These are phyloP conservation scores for Fusarium kyushuense DNA, from an alignment of 2,329 filamentous ascomycete genomes.

Conservation along the genomic window DNA sequence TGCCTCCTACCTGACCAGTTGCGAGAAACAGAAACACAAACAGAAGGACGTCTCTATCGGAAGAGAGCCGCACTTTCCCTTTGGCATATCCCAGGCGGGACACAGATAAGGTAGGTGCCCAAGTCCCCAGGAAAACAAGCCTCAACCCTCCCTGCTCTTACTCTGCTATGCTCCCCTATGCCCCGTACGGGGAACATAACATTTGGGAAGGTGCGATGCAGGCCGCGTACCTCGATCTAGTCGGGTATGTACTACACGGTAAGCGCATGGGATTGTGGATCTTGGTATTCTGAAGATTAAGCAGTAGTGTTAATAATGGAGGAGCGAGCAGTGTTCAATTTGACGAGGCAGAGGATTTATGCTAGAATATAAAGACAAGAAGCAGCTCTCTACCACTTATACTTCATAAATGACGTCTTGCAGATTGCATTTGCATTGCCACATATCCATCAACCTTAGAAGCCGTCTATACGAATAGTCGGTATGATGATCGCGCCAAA, in stretches of 20 bases:
- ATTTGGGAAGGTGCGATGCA: constrained; percentile 33
- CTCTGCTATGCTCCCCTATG: constrained; percentile 10
- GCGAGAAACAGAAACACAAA: constrained; percentile 26
- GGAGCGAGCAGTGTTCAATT: not conserved
- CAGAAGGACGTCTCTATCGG: constrained; percentile 13
- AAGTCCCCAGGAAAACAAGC: not conserved
- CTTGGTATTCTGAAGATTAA: constrained; percentile 1
- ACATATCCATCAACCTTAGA: not conserved
- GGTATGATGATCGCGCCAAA: constrained; percentile 1
- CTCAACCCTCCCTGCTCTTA: constrained; percentile 29
- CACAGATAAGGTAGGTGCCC: not conserved
- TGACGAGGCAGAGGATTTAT: constrained; percentile 30
- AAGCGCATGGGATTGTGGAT: constrained; percentile 32
- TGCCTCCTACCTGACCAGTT: not conserved
- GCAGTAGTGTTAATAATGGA: not conserved
- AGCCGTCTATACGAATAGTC: not conserved
- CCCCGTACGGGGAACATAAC: constrained; percentile 6
- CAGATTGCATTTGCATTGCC: not conserved
- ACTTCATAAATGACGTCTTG: constrained; percentile 4
- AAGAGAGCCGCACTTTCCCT: constrained; percentile 32
- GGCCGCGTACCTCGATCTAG: constrained; percentile 10
- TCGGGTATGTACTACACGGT: constrained; percentile 23
- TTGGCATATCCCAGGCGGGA: not conserved
- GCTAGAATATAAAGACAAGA: constrained; percentile 1
- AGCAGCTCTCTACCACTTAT: constrained; percentile 8